Percentiles rank a stretch among this genome's conserved stretches.
phyloP scores from a whole-genome alignment of 768 basidiomycete species.

The Podaxis rugospora region DNA sequence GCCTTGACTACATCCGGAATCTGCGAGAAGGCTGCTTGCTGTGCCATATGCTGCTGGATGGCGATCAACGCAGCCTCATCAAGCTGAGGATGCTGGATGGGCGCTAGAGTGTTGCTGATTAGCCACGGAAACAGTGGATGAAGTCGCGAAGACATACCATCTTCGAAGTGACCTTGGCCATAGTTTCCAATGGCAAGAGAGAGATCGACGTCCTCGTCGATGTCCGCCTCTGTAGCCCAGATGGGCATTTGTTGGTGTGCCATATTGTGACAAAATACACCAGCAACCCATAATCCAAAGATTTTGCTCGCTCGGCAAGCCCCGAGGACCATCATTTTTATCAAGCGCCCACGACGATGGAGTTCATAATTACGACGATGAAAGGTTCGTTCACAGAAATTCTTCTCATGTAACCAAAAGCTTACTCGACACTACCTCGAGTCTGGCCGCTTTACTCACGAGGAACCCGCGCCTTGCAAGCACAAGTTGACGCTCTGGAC shows the following conservation, averaged over 20 bases:
- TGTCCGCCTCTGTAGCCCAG: slow-evolving; percentile 77
- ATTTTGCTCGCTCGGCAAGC: slow-evolving; percentile 31
- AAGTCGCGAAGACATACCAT: slow-evolving; percentile 36
- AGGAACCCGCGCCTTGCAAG: not conserved
- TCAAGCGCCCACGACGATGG: not conserved
- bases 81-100: slow-evolving; percentile 56
- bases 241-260: slow-evolving; percentile 63
- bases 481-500: not conserved
- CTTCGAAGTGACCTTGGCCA: slow-evolving; percentile 66
- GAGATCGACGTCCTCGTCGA: slow-evolving; percentile 79
- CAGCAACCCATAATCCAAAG: slow-evolving; percentile 16
- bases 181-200: slow-evolving; percentile 65
- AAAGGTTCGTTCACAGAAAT: too few species aligned
- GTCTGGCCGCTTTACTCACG: not conserved
- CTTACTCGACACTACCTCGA: not conserved
- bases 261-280: slow-evolving; percentile 29
- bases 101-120: slow-evolving; percentile 26
- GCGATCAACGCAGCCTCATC: slow-evolving; percentile 67
- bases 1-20: slow-evolving; percentile 89
- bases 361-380: too few species aligned
- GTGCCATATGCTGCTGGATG: slow-evolving; percentile 80
- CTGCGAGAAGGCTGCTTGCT: slow-evolving; percentile 75
- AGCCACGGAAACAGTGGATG: not conserved
- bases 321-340: slow-evolving; percentile 16
- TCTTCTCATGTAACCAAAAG: not conserved